Evolutionary conservation across 2,329 filamentous ascomycete species (phyloP), one percentile per base, ranked within the genome.

Genomic region (Trichoderma atroviride): DNA sequence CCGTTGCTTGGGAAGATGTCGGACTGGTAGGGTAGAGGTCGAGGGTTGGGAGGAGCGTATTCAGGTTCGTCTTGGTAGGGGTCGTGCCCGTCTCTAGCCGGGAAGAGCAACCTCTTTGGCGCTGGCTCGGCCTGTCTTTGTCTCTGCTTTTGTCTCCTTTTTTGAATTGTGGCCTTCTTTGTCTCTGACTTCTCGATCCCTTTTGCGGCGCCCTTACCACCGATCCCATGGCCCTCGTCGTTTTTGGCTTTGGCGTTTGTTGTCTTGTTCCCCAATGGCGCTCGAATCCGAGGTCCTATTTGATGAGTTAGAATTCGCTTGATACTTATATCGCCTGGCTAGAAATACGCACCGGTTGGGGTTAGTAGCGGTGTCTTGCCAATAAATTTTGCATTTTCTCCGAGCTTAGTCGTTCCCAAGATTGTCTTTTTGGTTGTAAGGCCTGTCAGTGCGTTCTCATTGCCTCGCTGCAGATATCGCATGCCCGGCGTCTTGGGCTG

Each of bases 191-290:
- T 91, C 72, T 90, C 89, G 61, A 87, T 80, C 70, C 89, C 88
- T 59, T 86, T 84, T 52, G 86, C 84, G 27, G 84, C 83, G 70
- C 82, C 83, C 74, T 89, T 91, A 37, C 87, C 89, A 35, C 87
- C 89, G 7, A 87, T 87, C 4, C 89, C 89, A 72, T 91, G 89
- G 3, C 89, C 90, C 72, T 91, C 89, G 73, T 89, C 86, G 61
- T 84, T 85, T 77, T 85, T 88, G 70, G 90, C 87, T 83, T 97
- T 98, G 66, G 92, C 93, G 79, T 99, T 99, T 64, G 96, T 98
- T 1, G 95, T 98, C 81, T 99, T 99, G 85, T 93, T 91, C 40
- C 95, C 95, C 59, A 99, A 83, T 14, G 93, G 92, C 47, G 94
- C 94, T 75, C 95, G 89, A 70, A 84, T 90, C 70, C 89, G 88